Percentiles rank a stretch among this genome's conserved stretches.
phyloP scores from a whole-genome alignment of 306 rosid species.

The Casuarina glauca region DNA sequence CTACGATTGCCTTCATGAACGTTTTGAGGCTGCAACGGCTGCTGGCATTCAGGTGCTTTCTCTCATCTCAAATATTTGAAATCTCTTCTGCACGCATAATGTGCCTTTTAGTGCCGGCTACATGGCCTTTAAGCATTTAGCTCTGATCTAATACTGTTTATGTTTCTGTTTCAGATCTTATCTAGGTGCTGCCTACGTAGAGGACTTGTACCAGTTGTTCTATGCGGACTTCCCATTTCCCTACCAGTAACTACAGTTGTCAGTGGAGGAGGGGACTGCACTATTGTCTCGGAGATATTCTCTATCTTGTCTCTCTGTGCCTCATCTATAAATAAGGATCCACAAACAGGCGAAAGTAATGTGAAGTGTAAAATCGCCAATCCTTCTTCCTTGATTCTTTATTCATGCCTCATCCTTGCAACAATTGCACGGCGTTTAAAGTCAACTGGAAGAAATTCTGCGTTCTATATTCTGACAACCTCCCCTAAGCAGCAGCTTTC shows the following conservation, averaged over 20 bases:
- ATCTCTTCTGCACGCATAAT: not conserved
- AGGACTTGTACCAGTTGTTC: slow-evolving; percentile 63
- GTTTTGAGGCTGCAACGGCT: slow-evolving; percentile 67
- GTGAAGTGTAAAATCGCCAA: slow-evolving; percentile 57
- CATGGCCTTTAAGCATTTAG: not conserved
- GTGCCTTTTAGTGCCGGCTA: not conserved
- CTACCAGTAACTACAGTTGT: too few relatives aligned
- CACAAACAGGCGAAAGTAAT: slow-evolving; percentile 53
- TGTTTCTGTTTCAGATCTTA: slow-evolving; percentile 62
- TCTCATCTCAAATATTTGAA: slow-evolving; percentile 10
- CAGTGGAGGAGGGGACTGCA: too few relatives aligned
- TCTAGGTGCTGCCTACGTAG: slow-evolving; percentile 73
- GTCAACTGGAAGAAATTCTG: slow-evolving; percentile 85
- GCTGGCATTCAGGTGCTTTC: slow-evolving; percentile 77
- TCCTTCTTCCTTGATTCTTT: slow-evolving; percentile 58
- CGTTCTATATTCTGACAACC: slow-evolving; percentile 77
- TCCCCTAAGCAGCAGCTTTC: slow-evolving; percentile 81
- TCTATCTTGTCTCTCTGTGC: slow-evolving; percentile 62
- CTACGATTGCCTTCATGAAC: slow-evolving; percentile 82
- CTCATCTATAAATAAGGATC: slow-evolving; percentile 58
- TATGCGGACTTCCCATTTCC: too few relatives aligned
- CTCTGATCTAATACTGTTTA: not conserved
- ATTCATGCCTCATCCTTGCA: slow-evolving; percentile 80
- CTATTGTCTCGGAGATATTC: slow-evolving; percentile 81
- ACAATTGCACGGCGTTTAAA: slow-evolving; percentile 73